These are phyloP conservation scores for Fomitopsis serialis DNA, from an alignment of 768 basidiomycete genomes.

Conservation along the genomic window DNA sequence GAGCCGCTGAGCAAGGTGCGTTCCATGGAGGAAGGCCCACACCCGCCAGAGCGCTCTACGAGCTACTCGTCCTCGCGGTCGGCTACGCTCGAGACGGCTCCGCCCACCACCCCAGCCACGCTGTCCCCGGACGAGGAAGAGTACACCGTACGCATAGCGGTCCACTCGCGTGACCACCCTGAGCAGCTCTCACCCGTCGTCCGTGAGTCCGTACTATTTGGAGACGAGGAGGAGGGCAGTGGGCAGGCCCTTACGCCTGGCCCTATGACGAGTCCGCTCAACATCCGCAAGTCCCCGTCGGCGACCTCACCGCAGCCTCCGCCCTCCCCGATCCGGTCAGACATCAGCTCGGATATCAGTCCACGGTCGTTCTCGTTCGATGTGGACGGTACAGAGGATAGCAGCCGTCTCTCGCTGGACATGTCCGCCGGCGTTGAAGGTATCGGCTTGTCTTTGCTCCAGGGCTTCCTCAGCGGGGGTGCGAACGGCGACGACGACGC, in stretches of 20 bases:
- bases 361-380: neutral
- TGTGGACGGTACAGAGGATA: constrained; percentile 14
- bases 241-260: neutral
- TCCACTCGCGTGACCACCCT: neutral
- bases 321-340: neutral
- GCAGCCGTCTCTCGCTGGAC: constrained; percentile 29
- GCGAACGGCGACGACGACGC: constrained; percentile 20
- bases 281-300: neutral
- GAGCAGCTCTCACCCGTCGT: neutral
- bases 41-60: neutral
- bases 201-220: neutral
- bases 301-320: neutral
- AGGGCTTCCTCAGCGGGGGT: constrained; percentile 39
- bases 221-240: neutral
- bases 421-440: constrained; percentile 58
- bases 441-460: constrained; percentile 65
- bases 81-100: neutral
- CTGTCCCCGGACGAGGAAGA: neutral
- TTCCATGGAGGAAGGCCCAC: neutral
- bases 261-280: neutral
- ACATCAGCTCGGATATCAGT: neutral
- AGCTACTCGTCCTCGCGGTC: neutral
- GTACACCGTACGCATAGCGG: neutral
- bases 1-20: neutral
- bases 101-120: neutral